Conservation (phyloP, 1,284 basidiomycete genomes). For the Austroboletus niveus region DNA sequence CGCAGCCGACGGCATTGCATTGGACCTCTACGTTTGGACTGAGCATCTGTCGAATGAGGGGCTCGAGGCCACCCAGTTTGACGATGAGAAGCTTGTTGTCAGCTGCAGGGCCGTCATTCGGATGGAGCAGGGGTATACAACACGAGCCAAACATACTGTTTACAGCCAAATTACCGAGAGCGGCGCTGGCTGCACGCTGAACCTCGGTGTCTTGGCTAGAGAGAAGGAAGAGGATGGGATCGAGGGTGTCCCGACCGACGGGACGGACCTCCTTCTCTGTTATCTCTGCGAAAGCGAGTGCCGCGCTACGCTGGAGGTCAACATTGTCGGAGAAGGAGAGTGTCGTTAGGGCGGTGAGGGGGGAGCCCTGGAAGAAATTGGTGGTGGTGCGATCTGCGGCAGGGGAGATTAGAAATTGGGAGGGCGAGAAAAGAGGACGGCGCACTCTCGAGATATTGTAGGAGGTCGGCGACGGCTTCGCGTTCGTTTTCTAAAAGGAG, state of each 20-base stretch:
- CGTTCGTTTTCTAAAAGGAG: slow-evolving; percentile 96
- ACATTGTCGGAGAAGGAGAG: slow-evolving; percentile 99
- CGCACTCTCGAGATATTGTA: slow-evolving; percentile 96
- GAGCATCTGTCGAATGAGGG: slow-evolving; percentile 98
- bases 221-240: slow-evolving; percentile 96
- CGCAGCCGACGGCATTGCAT: slow-evolving; percentile 99
- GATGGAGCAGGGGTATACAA: slow-evolving; percentile 18
- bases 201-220: slow-evolving; percentile 99
- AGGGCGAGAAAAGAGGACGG: slow-evolving; percentile 4
- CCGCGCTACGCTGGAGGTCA: slow-evolving; percentile 96
- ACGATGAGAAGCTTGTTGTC: slow-evolving; percentile 99
- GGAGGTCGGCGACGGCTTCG: slow-evolving; percentile 95
- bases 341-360: slow-evolving; percentile 91
- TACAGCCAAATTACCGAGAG: slow-evolving; percentile 97
- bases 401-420: slow-evolving; percentile 9
- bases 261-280: slow-evolving; percentile 99
- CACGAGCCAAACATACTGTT: slow-evolving; percentile 71
- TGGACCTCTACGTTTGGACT: slow-evolving; percentile 99
- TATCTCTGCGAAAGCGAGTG: slow-evolving; percentile 98
- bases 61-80: slow-evolving; percentile 96
- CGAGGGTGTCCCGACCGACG: slow-evolving; percentile 95
- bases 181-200: slow-evolving; percentile 96
- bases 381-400: slow-evolving; percentile 86
- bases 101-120: slow-evolving; percentile 48
- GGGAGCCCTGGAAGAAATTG: slow-evolving; percentile 94